Evolutionary conservation across 164 flowering plant species (phyloP).

Genomic region (Nymphaea colorata): DNA sequence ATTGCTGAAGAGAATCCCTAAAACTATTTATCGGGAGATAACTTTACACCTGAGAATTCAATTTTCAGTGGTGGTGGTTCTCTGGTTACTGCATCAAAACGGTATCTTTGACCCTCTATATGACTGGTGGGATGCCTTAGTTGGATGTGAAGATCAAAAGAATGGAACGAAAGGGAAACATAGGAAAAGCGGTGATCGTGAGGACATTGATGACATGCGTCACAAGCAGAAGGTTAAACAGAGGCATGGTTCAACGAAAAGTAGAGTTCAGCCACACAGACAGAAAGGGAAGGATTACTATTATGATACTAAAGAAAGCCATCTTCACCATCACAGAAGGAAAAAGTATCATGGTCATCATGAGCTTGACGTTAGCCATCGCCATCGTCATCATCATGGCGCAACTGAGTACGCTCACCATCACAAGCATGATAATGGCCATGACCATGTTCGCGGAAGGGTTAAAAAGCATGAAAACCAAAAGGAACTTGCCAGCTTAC

Average conservation of each 20-base stretch:
- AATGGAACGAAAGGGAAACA: conserved; percentile 10
- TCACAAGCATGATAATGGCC: conserved; percentile 23
- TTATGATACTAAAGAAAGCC: conserved; percentile 18
- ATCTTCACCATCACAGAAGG: conserved; percentile 16
- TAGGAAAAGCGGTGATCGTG: conserved; percentile 10
- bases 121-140: conserved; percentile 86
- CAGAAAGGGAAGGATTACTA: conserved; percentile 27
- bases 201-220: no score
- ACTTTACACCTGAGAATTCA: background rate
- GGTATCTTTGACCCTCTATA: conserved; percentile 78
- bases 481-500: background rate
- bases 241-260: conserved; percentile 12
- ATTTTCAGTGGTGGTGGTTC: conserved; percentile 53
- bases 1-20: no score
- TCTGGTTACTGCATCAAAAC: conserved; percentile 86
- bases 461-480: background rate
- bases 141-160: conserved; percentile 13
- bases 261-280: background rate
- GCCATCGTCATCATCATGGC: conserved; percentile 24
- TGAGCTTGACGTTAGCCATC: conserved; percentile 20
- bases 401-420: conserved; percentile 45
- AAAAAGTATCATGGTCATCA: conserved; percentile 10
- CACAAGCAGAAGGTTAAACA: conserved; percentile 2
- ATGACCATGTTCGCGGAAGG: conserved; percentile 7
- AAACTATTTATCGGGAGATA: background rate